Conservation (phyloP, 1,139 yeast genomes). For the Nakaseomyces bracarensis region DNA sequence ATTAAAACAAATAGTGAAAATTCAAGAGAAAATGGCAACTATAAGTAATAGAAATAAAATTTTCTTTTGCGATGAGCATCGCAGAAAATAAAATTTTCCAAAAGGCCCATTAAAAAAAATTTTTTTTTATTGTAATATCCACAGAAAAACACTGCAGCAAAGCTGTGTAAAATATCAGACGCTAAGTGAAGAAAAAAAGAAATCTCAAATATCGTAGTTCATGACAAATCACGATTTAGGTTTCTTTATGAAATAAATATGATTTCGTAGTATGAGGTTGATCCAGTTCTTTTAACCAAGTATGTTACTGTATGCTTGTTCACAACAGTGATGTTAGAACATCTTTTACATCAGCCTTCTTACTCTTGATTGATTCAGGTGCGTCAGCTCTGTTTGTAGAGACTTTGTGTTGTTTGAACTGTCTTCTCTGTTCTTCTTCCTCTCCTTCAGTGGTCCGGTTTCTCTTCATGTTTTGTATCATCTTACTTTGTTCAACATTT, state of each 20-base stretch:
- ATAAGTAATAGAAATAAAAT: slow-evolving; percentile 1
- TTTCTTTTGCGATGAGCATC: slow-evolving; percentile 8
- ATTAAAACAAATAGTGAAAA: too few species aligned
- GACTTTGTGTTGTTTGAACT: slow-evolving; percentile 56
- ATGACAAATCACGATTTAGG: slow-evolving; percentile 6
- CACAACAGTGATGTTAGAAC: slow-evolving; percentile 38
- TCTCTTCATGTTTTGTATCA: slow-evolving; percentile 58
- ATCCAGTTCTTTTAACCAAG: too few species aligned
- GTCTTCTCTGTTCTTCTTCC: slow-evolving; percentile 39
- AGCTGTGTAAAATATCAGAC: too few species aligned
- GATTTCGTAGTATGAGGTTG: too few species aligned
- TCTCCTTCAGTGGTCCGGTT: slow-evolving; percentile 26
- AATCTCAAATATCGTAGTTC: slow-evolving; percentile 1
- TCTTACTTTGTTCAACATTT: slow-evolving; percentile 81
- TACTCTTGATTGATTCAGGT: slow-evolving; percentile 37
- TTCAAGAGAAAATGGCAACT: too few species aligned
- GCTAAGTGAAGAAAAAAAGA: background rate
- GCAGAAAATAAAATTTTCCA: slow-evolving; percentile 1
- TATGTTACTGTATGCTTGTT: slow-evolving; percentile 7
- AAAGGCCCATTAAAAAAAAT: background rate
- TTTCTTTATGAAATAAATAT: too few species aligned
- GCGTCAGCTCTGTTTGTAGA: slow-evolving; percentile 62
- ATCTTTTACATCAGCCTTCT: slow-evolving; percentile 38
- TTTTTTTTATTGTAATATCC: background rate
- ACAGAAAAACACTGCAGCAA: background rate